Base-by-base conservation (phyloP, 164 flowering plant species). In the Sedum album region DNA sequence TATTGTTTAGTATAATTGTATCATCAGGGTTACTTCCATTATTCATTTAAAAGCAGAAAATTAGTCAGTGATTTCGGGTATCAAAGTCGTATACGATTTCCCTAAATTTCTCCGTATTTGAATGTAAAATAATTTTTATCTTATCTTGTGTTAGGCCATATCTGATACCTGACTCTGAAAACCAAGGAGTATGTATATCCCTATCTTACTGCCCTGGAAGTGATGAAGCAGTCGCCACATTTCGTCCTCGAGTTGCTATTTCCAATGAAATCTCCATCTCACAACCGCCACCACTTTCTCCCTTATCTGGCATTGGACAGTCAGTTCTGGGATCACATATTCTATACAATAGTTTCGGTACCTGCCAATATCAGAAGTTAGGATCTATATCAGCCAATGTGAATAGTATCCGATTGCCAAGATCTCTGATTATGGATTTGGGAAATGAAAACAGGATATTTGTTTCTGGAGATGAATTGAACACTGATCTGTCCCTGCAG, bases 131-230 rank as follows among this genome's bases (percentile, higher is more conserved):
- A n/a, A n/a, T n/a, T 35, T 41, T 8, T 13, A 31, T 33, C 13
- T 23, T 31, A 14, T 63, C 26, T 64, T 35, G 66, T 64, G 21
- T 35, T 49, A 91, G 97, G 86, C 83, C 91, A 38, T 71, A 30
- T 65, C 66, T 85, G 68, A 73, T 91, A 69, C 85, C 91, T 66
- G 88, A 68, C 67, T 72, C 86, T 35, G 87, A 77, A 51, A 81
- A 86, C 73, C 86, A 83, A 77, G 97, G 95, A 57, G 90, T 91
- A n/a, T 94, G 98, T 73, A 88, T 88, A 73, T 89, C 97, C 41
- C 85, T 87, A 67, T 93, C 98, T 69, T 80, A 78, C 78, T 83
- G 82, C 69, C 74, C 80, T 20, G 39, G 66, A 38, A 80, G 76
- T 68, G 81, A 83, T 71, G 82, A 87, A 61, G 79, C 90, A 63